Evolutionary conservation across 805 yeast species (phyloP).

Genomic region (Teunomyces barrocoloradensis): DNA sequence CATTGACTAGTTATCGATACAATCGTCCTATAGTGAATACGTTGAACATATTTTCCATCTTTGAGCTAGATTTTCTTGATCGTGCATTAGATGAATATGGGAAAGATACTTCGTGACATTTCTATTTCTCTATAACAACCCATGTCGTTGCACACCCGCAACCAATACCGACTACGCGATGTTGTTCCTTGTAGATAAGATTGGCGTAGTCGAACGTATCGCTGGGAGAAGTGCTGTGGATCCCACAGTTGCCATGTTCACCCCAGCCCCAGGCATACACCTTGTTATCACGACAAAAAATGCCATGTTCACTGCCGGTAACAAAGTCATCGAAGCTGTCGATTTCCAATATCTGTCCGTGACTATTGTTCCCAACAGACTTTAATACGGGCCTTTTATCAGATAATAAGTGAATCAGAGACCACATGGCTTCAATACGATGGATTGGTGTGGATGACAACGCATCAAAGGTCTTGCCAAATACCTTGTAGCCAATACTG

Average conservation of each 20-base stretch:
- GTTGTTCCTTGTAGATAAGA: slow-evolving; percentile 21
- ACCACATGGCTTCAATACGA: slow-evolving; percentile 66
- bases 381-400: slow-evolving; percentile 15
- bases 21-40: slow-evolving; percentile 61
- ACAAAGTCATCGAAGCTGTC: slow-evolving; percentile 22
- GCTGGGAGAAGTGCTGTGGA: slow-evolving; percentile 1
- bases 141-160: slow-evolving; percentile 74
- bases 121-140: slow-evolving; percentile 34
- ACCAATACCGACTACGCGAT: slow-evolving; percentile 30
- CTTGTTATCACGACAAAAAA: slow-evolving; percentile 33
- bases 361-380: slow-evolving; percentile 74
- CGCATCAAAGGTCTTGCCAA: slow-evolving; percentile 16
- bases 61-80: slow-evolving; percentile 34
- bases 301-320: slow-evolving; percentile 88
- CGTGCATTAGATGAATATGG: slow-evolving; percentile 68
- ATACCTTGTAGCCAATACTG: background rate
- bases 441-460: slow-evolving; percentile 14
- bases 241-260: slow-evolving; percentile 95
- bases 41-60: slow-evolving; percentile 81
- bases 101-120: slow-evolving; percentile 73
- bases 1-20: slow-evolving; percentile 45
- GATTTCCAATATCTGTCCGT: slow-evolving; percentile 53
- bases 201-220: slow-evolving; percentile 41
- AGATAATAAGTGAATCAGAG: slow-evolving; percentile 57
- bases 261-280: slow-evolving; percentile 97